phyloP scores from a whole-genome alignment of 257 asterid species.

The Nicotiana paniculata region DNA sequence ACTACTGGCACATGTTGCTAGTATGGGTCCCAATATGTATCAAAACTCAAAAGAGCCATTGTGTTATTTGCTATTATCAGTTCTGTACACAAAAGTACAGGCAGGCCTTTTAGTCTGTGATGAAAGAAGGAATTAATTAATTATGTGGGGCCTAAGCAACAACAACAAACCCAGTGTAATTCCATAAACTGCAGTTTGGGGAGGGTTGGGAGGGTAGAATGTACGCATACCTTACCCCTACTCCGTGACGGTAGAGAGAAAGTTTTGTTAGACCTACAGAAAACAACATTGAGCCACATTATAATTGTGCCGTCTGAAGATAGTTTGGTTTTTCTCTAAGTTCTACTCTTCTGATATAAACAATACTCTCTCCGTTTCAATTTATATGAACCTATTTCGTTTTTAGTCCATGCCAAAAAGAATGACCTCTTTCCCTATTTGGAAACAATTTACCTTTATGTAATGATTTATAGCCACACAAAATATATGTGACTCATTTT shows the following conservation, averaged over 20 bases:
- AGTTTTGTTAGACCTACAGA: not conserved
- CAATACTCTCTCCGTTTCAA: not conserved
- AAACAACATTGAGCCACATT: not conserved
- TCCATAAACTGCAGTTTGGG: too few relatives aligned
- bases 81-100: not conserved
- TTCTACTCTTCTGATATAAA: not conserved
- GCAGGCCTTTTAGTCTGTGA: not conserved
- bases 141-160: not conserved
- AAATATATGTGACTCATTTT: too few relatives aligned
- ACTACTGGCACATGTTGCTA: not conserved
- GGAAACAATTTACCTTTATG: too few relatives aligned
- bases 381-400: too few relatives aligned
- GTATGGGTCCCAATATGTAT: not conserved
- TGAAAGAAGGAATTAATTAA: not conserved
- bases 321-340: not conserved
- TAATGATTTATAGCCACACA: too few relatives aligned
- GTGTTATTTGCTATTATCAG: not conserved
- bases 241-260: too few relatives aligned
- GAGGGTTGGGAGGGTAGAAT: too few relatives aligned
- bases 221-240: too few relatives aligned
- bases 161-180: not conserved
- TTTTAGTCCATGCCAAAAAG: too few relatives aligned
- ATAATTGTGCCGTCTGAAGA: not conserved
- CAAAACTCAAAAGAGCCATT: constrained; percentile 2
- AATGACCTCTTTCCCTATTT: too few relatives aligned